phyloP scores from a whole-genome alignment of 768 basidiomycete genomes.

The Leucocoprinus sp. region DNA sequence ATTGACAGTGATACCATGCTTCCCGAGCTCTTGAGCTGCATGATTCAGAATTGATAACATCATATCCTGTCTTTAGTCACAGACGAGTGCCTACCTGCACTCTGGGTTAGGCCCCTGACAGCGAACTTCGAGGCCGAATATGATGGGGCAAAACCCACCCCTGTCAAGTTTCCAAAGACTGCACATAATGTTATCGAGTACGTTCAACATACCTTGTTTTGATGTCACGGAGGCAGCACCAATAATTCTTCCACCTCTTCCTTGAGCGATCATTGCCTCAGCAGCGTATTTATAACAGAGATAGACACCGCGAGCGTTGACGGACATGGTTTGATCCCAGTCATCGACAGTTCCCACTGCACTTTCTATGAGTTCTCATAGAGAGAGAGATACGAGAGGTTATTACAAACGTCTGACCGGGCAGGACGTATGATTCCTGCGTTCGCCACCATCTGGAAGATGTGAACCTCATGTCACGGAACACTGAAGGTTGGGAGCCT shows the following conservation, averaged over 20 bases:
- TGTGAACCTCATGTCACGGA: background rate
- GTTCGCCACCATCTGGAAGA: constrained; percentile 10
- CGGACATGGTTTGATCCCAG: constrained; percentile 33
- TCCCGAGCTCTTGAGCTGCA: constrained; percentile 29
- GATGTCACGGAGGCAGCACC: constrained; percentile 30
- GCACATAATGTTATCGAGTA: background rate
- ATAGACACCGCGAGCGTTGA: constrained; percentile 53
- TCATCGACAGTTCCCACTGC: constrained; percentile 24
- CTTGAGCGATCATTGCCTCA: constrained; percentile 51
- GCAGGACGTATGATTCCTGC: constrained; percentile 1
- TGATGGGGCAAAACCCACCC: constrained; percentile 8
- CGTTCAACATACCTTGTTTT: constrained; percentile 18
- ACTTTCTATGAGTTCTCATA: background rate
- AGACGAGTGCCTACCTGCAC: constrained; percentile 23
- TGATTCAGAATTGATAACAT: background rate
- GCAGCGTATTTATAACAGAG: constrained; percentile 61
- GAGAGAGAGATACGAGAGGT: background rate
- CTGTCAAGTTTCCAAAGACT: background rate
- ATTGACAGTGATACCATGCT: constrained; percentile 35
- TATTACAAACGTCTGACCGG: constrained; percentile 1
- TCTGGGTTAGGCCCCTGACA: constrained; percentile 31
- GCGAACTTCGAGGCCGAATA: constrained; percentile 34
- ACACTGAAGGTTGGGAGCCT: background rate
- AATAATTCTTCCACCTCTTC: constrained; percentile 46
- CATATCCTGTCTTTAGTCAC: background rate